Evolutionary conservation across 1,284 basidiomycete genomes (phyloP).

Genomic region (Ustilago sp.): DNA sequence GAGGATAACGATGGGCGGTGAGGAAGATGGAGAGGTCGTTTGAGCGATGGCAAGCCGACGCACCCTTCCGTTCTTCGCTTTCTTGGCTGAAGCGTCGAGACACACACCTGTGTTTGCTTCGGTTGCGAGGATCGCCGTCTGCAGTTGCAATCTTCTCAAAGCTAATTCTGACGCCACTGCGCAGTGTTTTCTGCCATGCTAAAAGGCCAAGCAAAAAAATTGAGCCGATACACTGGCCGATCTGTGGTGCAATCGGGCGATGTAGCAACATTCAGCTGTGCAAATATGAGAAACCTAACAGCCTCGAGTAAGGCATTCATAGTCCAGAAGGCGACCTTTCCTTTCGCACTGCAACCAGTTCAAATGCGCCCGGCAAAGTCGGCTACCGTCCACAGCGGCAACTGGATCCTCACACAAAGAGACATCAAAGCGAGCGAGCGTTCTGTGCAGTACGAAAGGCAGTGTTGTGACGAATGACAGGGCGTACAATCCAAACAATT

Average conservation of each 20-base stretch:
- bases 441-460: neutral
- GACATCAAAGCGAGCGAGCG: too few species aligned
- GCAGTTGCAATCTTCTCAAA: conserved; percentile 9
- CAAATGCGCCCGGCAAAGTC: conserved; percentile 4
- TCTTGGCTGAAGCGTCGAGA: conserved; percentile 3
- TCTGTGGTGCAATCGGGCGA: neutral
- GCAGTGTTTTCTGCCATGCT: neutral
- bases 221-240: neutral
- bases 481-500: neutral
- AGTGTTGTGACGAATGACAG: neutral
- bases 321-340: neutral
- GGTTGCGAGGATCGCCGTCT: conserved; percentile 1
- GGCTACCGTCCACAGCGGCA: neutral
- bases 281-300: neutral
- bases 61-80: neutral
- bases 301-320: neutral
- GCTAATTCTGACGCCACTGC: conserved; percentile 15
- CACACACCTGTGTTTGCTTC: neutral
- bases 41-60: neutral
- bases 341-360: conserved; percentile 4
- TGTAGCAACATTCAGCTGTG: neutral
- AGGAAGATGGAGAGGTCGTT: neutral
- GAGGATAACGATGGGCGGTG: neutral
- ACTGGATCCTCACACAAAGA: neutral
- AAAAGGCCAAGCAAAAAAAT: neutral